These are phyloP conservation scores for Diplodia seriata DNA, from an alignment of 2,329 filamentous ascomycete species.

Conservation along the genomic window DNA sequence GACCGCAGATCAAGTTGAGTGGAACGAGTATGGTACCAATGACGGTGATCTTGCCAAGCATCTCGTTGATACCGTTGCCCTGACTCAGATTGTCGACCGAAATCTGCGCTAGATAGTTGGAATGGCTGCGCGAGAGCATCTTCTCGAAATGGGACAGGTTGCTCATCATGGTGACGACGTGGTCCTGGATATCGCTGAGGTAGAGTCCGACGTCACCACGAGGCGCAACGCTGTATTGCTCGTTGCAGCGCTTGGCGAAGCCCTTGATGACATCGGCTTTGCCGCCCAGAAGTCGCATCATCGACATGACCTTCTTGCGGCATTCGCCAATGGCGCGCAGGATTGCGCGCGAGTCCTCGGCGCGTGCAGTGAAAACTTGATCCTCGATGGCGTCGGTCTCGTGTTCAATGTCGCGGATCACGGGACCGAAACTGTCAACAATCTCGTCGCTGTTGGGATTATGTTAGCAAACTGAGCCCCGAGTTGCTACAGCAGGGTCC, in stretches of 20 bases:
- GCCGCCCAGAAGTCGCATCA: constrained; percentile 90
- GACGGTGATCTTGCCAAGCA: constrained; percentile 93
- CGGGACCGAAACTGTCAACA: constrained; percentile 91
- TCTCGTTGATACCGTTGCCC: constrained; percentile 85
- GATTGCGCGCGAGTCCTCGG: constrained; percentile 87
- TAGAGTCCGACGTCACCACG: constrained; percentile 97
- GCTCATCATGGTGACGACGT: constrained; percentile 99
- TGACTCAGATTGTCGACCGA: constrained; percentile 90
- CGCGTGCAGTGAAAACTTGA: constrained; percentile 88
- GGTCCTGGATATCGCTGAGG: constrained; percentile 96
- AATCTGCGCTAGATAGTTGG: constrained; percentile 94
- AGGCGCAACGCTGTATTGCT: constrained; percentile 93
- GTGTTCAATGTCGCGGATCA: constrained; percentile 83
- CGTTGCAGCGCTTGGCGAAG: constrained; percentile 98
- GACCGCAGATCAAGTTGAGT: constrained; percentile 86
- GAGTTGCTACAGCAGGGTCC: constrained; percentile 42
- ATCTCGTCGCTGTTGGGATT: constrained; percentile 77
- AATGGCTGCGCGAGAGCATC: constrained; percentile 91
- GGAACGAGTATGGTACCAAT: constrained; percentile 95
- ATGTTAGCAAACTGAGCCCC: constrained; percentile 29
- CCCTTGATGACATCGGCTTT: constrained; percentile 98
- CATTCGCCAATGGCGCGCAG: constrained; percentile 86
- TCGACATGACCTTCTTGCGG: constrained; percentile 91
- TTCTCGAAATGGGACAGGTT: constrained; percentile 97
- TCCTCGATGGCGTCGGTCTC: constrained; percentile 95